Base-by-base conservation (phyloP, 768 basidiomycete species). In the Russula ochroleuca region DNA sequence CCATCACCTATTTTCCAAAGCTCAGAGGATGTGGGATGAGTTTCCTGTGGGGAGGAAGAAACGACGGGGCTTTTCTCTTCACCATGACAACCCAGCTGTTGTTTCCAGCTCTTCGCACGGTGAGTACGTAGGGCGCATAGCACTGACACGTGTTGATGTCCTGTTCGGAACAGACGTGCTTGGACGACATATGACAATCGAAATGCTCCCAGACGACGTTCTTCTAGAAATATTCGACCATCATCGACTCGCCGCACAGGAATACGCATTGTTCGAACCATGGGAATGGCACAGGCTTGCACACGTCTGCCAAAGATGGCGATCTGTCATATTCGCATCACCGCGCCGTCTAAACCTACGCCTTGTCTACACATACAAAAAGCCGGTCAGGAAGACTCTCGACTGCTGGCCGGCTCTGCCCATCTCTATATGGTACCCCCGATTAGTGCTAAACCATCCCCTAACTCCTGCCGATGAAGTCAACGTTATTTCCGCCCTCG, bases 261-360 rank as follows among this genome's bases (percentile, higher is more conserved):
- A 61, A 33, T 56, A 55, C 48, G 43, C 59, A 15, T 28, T 53
- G n/a, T 54, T 49, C 10, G 63, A 4, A 0, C 52, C 63, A 56
- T 65, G 64, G 64, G 48, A 61, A 57, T 65, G 64, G 64, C 64
- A 65, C 35, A 45, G 64, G 15, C 58, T 65, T 5, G 54, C 59
- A 7, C 64, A 65, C 49, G 64, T 65, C 6, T 65, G 59, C 41
- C 53, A 17, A 48, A 23, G 59, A 51, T 65, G 64, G 64, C 53
- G 64, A 9, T 45, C 23, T 13, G 31, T 65, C 48, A 51, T 65
- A 55, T 61, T 57, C 25, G 1, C 53, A 6, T 65, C 64, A n/a
- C 64, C 59, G 2, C 41, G 49, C 41, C 64, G 59, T 23, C 33
- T 65, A 9, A 41, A 61, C 38, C 28, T 65, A 2, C 64, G 64